These are phyloP conservation scores for Brachypodium distachyon DNA, from an alignment of 202 grass and related monocot genomes.

Conservation along the genomic window DNA sequence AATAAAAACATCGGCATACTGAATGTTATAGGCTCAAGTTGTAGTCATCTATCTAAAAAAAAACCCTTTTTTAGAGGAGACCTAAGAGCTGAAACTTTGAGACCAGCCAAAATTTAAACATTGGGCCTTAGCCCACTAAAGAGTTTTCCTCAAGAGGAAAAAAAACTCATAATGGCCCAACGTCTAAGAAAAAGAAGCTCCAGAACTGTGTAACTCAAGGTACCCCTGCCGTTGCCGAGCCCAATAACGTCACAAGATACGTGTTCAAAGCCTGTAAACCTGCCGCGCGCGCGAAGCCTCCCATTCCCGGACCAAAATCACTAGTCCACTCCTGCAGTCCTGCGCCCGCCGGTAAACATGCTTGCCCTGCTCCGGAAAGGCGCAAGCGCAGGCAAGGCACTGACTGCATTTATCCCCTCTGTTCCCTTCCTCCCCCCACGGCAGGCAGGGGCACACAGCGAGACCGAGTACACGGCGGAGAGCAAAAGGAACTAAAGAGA, in stretches of 20 bases:
- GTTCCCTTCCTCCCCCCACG: background rate
- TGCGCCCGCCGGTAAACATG: background rate
- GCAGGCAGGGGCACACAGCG: background rate
- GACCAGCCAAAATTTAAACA: too few relatives aligned
- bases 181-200: too few relatives aligned
- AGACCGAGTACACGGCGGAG: background rate
- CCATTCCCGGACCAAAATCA: background rate
- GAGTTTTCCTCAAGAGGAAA: too few relatives aligned
- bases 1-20: too few relatives aligned
- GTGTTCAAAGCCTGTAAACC: background rate
- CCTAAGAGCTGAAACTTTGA: too few relatives aligned
- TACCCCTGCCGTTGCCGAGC: background rate
- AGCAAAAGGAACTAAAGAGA: slow-evolving; percentile 4
- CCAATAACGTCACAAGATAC: background rate
- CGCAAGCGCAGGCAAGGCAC: background rate
- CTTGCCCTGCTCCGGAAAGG: background rate
- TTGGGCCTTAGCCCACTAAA: too few relatives aligned
- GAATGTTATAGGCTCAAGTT: too few relatives aligned
- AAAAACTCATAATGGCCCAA: too few relatives aligned
- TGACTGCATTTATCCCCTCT: background rate
- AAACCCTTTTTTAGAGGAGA: too few relatives aligned
- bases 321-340: too few relatives aligned
- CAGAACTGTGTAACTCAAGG: slow-evolving; percentile 31
- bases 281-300: background rate
- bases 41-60: too few relatives aligned